Percentiles rank a stretch among this genome's conserved stretches.
These are phyloP conservation scores for Nematocida ausubeli DNA, from an alignment of 371 early-diverging fungal genomes.

Conservation along the genomic window DNA sequence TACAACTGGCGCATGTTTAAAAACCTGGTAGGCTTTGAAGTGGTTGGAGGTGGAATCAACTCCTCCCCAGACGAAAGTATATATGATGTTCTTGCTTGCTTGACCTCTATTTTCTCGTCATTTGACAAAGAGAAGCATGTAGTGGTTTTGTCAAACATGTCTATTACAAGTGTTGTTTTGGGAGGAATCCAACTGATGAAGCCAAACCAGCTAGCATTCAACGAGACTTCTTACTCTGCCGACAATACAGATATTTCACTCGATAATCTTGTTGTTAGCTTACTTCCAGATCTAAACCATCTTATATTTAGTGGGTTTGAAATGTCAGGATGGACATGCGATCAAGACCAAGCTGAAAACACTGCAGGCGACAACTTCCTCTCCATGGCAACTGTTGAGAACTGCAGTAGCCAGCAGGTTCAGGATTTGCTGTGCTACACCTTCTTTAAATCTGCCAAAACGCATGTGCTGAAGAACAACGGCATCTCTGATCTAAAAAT, in stretches of 20 bases:
- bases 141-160: neutral
- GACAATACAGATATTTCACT: no score
- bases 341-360: no score
- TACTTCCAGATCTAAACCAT: no score
- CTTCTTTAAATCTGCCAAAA: neutral
- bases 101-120: no score
- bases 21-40: slow-evolving; percentile 12
- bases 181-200: neutral
- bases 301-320: no score
- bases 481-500: neutral
- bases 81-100: no score
- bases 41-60: neutral
- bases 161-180: neutral
- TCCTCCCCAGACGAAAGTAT: no score
- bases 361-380: no score
- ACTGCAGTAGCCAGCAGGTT: neutral
- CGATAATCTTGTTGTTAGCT: no score
- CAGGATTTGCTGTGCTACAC: neutral
- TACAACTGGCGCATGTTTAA: neutral
- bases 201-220: neutral
- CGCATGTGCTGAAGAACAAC: neutral
- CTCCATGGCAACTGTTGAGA: slow-evolving; percentile 3
- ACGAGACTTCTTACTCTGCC: neutral
- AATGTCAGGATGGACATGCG: neutral
- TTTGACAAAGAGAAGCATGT: neutral